Evolutionary conservation across 2,329 filamentous ascomycete genomes (phyloP).

Genomic region (Colletotrichum sp.): DNA sequence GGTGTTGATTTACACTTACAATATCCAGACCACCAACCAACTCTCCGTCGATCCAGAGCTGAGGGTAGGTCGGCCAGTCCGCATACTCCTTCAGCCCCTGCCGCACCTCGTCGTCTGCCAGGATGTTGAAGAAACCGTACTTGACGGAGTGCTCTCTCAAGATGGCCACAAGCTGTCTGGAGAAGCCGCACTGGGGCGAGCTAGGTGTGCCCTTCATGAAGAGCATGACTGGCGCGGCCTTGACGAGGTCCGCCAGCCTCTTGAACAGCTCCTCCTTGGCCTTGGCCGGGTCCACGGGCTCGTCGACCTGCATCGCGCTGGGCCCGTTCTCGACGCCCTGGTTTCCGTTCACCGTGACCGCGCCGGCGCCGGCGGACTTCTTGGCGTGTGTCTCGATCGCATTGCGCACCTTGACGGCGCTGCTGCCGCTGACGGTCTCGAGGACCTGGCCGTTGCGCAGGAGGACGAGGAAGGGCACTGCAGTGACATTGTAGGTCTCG

Average conservation of each 20-base stretch:
- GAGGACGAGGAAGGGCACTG: constrained; percentile 90
- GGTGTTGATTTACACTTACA: constrained; percentile 59
- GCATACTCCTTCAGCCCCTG: constrained; percentile 96
- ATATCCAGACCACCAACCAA: constrained; percentile 95
- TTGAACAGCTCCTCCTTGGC: constrained; percentile 86
- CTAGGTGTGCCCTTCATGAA: constrained; percentile 98
- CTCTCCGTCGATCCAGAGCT: constrained; percentile 90
- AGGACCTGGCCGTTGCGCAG: constrained; percentile 77
- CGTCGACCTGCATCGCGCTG: constrained; percentile 20
- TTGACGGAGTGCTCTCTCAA: constrained; percentile 89
- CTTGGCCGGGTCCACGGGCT: constrained; percentile 48
- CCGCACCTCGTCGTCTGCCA: constrained; percentile 95
- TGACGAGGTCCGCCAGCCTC: constrained; percentile 83
- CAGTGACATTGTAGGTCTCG: constrained; percentile 91
- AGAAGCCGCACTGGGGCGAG: constrained; percentile 90
- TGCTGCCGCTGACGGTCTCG: constrained; percentile 88
- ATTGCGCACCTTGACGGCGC: constrained; percentile 81
- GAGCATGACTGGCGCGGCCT: constrained; percentile 95
- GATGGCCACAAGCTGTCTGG: constrained; percentile 84
- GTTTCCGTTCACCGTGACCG: constrained; percentile 42
- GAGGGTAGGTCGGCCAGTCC: constrained; percentile 98
- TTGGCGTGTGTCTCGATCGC: constrained; percentile 85
- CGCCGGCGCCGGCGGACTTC: constrained; percentile 40
- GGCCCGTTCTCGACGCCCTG: constrained; percentile 27
- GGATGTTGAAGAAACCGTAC: constrained; percentile 99